Percentiles rank a stretch among this genome's conserved stretches.
Conservation (phyloP, 768 basidiomycete species). For the Trametopsis cervina region DNA sequence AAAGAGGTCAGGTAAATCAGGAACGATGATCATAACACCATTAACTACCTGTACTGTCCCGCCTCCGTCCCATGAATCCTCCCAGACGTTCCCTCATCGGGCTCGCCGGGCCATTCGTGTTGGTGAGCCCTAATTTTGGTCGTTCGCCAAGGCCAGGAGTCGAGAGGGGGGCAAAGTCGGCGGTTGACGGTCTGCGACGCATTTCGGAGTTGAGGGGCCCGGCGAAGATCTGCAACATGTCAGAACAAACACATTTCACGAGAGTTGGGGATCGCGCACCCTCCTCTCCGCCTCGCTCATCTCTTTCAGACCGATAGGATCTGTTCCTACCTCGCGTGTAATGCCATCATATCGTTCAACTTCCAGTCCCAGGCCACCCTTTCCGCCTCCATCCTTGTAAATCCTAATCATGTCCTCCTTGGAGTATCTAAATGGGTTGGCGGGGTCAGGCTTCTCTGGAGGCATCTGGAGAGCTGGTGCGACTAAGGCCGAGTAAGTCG, state of each 20-base stretch:
- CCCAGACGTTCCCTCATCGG: slow-evolving; percentile 66
- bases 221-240: slow-evolving; percentile 61
- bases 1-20: slow-evolving; percentile 4
- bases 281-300: slow-evolving; percentile 82
- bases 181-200: slow-evolving; percentile 76
- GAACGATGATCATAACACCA: slow-evolving; percentile 1
- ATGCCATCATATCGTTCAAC: slow-evolving; percentile 89
- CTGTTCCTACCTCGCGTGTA: slow-evolving; percentile 64
- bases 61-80: slow-evolving; percentile 47
- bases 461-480: slow-evolving; percentile 44
- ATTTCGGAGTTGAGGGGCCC: slow-evolving; percentile 81
- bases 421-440: slow-evolving; percentile 79
- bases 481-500: slow-evolving; percentile 67
- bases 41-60: slow-evolving; percentile 51
- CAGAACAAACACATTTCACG: slow-evolving; percentile 1
- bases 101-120: slow-evolving; percentile 38
- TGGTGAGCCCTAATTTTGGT: slow-evolving; percentile 37
- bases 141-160: slow-evolving; percentile 46
- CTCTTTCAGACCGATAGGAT: slow-evolving; percentile 74
- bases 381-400: slow-evolving; percentile 73
- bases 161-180: slow-evolving; percentile 61
- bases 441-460: slow-evolving; percentile 52
- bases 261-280: slow-evolving; percentile 36
- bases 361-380: slow-evolving; percentile 70
- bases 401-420: slow-evolving; percentile 82